These are phyloP conservation scores for Staphylotrichum tortipilum DNA, from an alignment of 495 filamentous ascomycete genomes.

Conservation along the genomic window DNA sequence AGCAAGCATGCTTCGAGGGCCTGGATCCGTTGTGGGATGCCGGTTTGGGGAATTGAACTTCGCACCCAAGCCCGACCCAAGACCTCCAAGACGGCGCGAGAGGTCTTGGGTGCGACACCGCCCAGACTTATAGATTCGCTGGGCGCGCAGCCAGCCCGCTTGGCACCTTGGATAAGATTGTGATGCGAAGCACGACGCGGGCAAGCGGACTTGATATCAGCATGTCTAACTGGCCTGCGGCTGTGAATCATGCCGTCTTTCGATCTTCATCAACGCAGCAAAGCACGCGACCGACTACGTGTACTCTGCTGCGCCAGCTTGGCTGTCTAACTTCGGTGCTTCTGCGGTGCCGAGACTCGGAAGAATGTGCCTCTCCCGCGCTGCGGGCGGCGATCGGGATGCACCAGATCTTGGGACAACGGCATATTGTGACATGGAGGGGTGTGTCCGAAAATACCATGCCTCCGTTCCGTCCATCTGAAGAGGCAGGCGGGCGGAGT, in stretches of 20 bases:
- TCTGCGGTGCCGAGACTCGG: slow-evolving; percentile 9
- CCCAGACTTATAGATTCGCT: slow-evolving; percentile 23
- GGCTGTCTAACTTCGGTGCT: background rate
- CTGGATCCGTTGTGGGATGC: background rate
- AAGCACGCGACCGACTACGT: background rate
- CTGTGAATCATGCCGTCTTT: background rate
- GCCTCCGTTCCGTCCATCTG: too few relatives aligned
- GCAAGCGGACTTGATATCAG: slow-evolving; percentile 3
- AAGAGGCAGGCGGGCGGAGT: background rate
- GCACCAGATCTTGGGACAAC: background rate
- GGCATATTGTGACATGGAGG: too few relatives aligned
- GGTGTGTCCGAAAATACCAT: too few relatives aligned
- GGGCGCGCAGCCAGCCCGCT: slow-evolving; percentile 14
- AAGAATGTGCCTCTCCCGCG: background rate
- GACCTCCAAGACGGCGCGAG: background rate
- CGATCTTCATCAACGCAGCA: background rate
- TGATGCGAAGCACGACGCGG: slow-evolving; percentile 14
- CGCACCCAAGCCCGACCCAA: too few relatives aligned
- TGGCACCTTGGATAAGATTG: slow-evolving; percentile 30
- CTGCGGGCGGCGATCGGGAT: background rate
- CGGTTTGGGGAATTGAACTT: slow-evolving; percentile 7
- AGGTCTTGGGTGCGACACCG: slow-evolving; percentile 19
- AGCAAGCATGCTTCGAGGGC: too few relatives aligned
- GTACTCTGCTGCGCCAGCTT: background rate
- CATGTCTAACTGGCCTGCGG: background rate